Evolutionary conservation across 2,329 filamentous ascomycete genomes (phyloP).

Genomic region (Zymoseptoria brevis): DNA sequence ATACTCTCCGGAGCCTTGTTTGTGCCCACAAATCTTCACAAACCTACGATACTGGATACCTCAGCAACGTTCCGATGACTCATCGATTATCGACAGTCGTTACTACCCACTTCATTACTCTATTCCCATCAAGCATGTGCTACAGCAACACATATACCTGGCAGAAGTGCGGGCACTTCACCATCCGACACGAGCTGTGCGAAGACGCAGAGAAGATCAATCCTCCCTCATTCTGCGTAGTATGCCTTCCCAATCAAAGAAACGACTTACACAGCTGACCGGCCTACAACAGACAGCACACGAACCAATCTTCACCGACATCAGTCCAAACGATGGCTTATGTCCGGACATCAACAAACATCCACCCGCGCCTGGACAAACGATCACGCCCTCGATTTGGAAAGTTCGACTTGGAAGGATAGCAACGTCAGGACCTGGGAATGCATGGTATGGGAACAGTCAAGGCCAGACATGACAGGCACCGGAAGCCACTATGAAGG

Average conservation of each 20-base stretch:
- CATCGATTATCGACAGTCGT: background rate
- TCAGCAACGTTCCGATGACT: background rate
- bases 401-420: constrained; percentile 7
- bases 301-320: constrained; percentile 12
- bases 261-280: background rate
- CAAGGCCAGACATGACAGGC: constrained; percentile 11
- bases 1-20: background rate
- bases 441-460: constrained; percentile 15
- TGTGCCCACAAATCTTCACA: background rate
- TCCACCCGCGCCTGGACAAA: constrained; percentile 10
- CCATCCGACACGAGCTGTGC: constrained; percentile 10
- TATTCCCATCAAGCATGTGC: constrained; percentile 6
- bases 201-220: constrained; percentile 8
- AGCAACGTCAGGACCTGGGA: constrained; percentile 11
- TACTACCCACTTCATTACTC: background rate
- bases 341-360: constrained; percentile 15
- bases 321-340: constrained; percentile 9
- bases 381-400: constrained; percentile 5
- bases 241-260: background rate
- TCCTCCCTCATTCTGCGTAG: constrained; percentile 6
- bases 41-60: background rate
- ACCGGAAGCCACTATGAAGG: background rate
- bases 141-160: constrained; percentile 15
- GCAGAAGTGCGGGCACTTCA: constrained; percentile 14
- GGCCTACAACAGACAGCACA: constrained; percentile 3